Evolutionary conservation across 2,329 filamentous ascomycete genomes (phyloP), one percentile per base, ranked within the genome.

Genomic region (Trichoderma semiorbis): DNA sequence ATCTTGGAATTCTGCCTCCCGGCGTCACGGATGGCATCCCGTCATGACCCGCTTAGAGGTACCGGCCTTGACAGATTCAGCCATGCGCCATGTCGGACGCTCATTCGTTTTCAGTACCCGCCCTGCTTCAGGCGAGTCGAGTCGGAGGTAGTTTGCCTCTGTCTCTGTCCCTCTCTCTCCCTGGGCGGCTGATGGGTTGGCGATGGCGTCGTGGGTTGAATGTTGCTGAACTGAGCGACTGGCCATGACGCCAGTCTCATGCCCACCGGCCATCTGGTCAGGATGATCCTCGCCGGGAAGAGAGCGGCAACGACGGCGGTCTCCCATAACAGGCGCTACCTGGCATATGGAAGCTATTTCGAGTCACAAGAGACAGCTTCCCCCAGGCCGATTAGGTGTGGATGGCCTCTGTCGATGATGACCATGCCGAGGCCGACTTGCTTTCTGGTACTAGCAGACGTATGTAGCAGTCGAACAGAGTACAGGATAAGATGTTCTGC

Each of bases 161-260:
- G 18, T 21, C 28, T 60, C 57, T 14, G 30, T 21, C 5, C 3
- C 18, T 34, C 26, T 32, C 28, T 39, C 32, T 70, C 60, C 53
- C 43, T 50, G 47, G 39, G 64, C 39, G 55, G 57, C 58, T 68
- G 57, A 72, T 61, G 69, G 70, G 18, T 64, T 62, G 70, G 69
- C 32, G 64, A 72, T 68, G 70, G 55, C 64, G 64, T 72, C 70
- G 70, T 65, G 60, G 50, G 61, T 62, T 60, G 69, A 71, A 62
- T 32, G 69, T 16, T 70, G 47, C 60, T 64, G 36, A 36, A 62
- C 66, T 53, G 66, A 69, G 55, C 50, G 39, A 69, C 66, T 69
- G 66, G 57, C 21, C 39, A 69, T 53, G 66, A 47, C 39, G 55
- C 36, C 57, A n/a, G 47, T 24, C 30, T 24, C 30, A 16, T 53